Conservation (phyloP, 2,329 filamentous ascomycete species). For the Fusarium paranaense region DNA sequence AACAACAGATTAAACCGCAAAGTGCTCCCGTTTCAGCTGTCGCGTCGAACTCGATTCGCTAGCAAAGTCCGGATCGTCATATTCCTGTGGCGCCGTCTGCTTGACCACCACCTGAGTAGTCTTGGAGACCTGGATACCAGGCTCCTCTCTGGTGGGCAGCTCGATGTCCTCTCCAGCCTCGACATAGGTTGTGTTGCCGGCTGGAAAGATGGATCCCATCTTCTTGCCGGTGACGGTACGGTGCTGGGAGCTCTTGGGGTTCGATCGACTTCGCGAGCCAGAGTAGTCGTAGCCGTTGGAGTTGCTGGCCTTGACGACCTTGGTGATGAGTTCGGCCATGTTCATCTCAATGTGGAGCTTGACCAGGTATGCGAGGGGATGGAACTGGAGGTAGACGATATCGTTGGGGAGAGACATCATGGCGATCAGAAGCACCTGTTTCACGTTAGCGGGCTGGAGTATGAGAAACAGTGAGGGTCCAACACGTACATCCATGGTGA, state of each 20-base stretch:
- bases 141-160: slow-evolving; percentile 22
- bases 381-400: slow-evolving; percentile 58
- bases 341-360: slow-evolving; percentile 67
- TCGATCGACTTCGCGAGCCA: slow-evolving; percentile 31
- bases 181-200: slow-evolving; percentile 35
- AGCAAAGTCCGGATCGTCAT: slow-evolving; percentile 35
- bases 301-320: slow-evolving; percentile 48
- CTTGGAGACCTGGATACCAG: slow-evolving; percentile 42
- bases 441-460: not conserved
- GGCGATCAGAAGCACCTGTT: slow-evolving; percentile 44
- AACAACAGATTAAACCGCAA: slow-evolving; percentile 4
- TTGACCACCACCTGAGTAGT: slow-evolving; percentile 40
- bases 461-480: fast-evolving
- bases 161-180: slow-evolving; percentile 37
- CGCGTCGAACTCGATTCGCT: slow-evolving; percentile 44
- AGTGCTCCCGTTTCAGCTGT: slow-evolving; percentile 38
- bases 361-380: slow-evolving; percentile 63
- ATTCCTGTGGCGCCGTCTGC: slow-evolving; percentile 24
- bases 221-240: slow-evolving; percentile 23
- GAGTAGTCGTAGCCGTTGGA: slow-evolving; percentile 42
- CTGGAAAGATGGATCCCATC: slow-evolving; percentile 33
- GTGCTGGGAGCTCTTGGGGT: slow-evolving; percentile 30
- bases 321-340: slow-evolving; percentile 64
- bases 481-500: slow-evolving; percentile 45
- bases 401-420: slow-evolving; percentile 48